Conservation (phyloP, 2,329 filamentous ascomycete genomes). For the Gnomoniopsis sp. region DNA sequence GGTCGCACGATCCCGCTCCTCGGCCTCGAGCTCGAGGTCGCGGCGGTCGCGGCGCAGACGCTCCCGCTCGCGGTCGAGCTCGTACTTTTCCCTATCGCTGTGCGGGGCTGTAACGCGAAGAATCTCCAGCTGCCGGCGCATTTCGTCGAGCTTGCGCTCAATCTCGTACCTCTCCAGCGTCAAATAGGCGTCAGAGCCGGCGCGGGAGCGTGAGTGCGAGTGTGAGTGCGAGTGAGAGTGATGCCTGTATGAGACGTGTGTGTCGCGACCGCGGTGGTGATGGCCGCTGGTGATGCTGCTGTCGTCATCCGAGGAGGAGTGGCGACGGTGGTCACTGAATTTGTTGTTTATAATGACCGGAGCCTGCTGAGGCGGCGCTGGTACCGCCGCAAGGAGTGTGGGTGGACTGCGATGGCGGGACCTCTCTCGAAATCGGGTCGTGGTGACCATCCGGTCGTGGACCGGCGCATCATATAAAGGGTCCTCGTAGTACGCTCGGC, state of each 20-base stretch:
- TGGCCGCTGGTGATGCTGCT: conserved; percentile 31
- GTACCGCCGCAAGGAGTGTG: conserved; percentile 26
- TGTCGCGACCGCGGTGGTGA: conserved; percentile 29
- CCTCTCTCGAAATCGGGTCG: conserved; percentile 38
- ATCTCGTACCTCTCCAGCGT: conserved; percentile 39
- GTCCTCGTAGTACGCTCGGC: conserved; percentile 40
- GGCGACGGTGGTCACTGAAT: conserved; percentile 37
- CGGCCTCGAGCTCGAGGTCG: conserved; percentile 38
- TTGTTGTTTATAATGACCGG: conserved; percentile 58
- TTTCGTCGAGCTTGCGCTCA: conserved; percentile 20
- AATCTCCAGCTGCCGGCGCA: conserved; percentile 16
- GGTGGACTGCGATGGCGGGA: conserved; percentile 44
- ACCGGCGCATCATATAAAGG: conserved; percentile 36
- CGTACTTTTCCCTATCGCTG: conserved; percentile 27
- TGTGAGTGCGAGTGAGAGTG: conserved; percentile 31
- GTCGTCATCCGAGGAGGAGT: conserved; percentile 43
- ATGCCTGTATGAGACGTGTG: conserved; percentile 23
- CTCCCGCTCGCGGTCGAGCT: conserved; percentile 26
- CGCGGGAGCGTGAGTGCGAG: conserved; percentile 27
- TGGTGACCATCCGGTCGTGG: conserved; percentile 42
- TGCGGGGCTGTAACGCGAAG: conserved; percentile 20
- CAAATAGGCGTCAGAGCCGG: conserved; percentile 29
- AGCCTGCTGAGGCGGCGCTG: conserved; percentile 27
- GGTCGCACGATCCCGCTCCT: conserved; percentile 34
- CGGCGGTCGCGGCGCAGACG: conserved; percentile 41